These are phyloP conservation scores for Metschnikowia borealis DNA, from an alignment of 805 yeast species.

Conservation along the genomic window DNA sequence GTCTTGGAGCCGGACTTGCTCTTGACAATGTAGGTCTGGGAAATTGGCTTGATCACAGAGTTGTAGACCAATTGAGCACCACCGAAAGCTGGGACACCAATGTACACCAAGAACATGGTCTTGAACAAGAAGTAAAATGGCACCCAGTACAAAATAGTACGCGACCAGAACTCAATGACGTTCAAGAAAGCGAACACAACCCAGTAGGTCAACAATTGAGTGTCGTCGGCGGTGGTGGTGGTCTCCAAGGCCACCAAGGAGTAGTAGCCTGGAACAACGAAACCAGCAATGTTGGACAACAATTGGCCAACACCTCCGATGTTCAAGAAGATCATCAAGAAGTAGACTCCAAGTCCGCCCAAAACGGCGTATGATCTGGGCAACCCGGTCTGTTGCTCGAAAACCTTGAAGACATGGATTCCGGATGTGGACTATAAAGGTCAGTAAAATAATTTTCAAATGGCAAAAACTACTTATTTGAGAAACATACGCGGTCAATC, in stretches of 20 bases:
- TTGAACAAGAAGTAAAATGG: conserved; percentile 96
- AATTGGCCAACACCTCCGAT: conserved; percentile 94
- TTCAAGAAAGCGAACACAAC: conserved; percentile 92
- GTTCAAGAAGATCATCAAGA: conserved; percentile 78
- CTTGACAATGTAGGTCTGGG: conserved; percentile 37
- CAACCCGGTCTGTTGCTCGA: conserved; percentile 43
- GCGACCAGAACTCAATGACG: conserved; percentile 94
- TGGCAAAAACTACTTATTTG: background rate
- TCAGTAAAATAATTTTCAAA: conserved; percentile 1
- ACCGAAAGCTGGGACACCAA: conserved; percentile 81
- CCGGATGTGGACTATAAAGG: conserved; percentile 29
- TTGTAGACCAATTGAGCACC: conserved; percentile 79
- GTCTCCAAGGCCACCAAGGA: conserved; percentile 84
- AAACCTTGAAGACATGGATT: conserved; percentile 29
- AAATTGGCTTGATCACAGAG: conserved; percentile 62
- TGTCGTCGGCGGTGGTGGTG: conserved; percentile 65
- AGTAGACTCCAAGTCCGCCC: conserved; percentile 61
- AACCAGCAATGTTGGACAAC: conserved; percentile 87
- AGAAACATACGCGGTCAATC: conserved; percentile 17
- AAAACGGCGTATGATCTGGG: conserved; percentile 86
- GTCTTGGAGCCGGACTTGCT: conserved; percentile 33
- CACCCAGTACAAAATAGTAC: conserved; percentile 87
- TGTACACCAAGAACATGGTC: conserved; percentile 80
- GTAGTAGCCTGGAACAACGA: conserved; percentile 83
- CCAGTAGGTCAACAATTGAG: conserved; percentile 92